These are phyloP conservation scores for Paspalum notatum DNA, from an alignment of 176 grass and related monocot species.

Conservation along the genomic window DNA sequence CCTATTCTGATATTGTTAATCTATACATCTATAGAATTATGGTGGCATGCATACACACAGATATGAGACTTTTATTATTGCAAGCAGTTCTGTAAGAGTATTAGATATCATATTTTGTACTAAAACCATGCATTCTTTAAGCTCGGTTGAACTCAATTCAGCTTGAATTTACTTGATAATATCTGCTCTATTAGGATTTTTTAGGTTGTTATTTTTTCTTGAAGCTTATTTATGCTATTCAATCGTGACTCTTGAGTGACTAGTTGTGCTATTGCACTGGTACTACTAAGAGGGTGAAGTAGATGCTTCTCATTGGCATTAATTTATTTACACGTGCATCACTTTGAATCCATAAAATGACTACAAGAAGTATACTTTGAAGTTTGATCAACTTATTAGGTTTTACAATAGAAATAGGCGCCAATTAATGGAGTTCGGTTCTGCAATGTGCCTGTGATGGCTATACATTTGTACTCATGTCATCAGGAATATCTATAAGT, in stretches of 20 bases:
- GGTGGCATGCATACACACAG: not conserved
- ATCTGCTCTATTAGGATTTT: not conserved
- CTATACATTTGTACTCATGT: not conserved
- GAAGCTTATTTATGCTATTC: not conserved
- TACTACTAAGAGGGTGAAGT: slow-evolving; percentile 10
- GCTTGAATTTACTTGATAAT: slow-evolving; percentile 1
- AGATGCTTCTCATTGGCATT: not conserved
- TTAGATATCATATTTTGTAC: not conserved
- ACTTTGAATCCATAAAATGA: not conserved
- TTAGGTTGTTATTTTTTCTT: not conserved
- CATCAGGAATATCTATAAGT: not conserved
- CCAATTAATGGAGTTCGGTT: not conserved
- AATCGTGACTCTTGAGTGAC: not conserved
- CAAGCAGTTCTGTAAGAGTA: not conserved
- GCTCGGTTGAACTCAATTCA: not conserved
- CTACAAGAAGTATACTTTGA: not conserved
- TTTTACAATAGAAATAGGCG: not conserved
- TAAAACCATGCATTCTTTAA: not conserved
- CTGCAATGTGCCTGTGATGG: not conserved
- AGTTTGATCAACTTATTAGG: slow-evolving; percentile 1
- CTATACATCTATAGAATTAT: not conserved
- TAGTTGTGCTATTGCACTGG: slow-evolving; percentile 6
- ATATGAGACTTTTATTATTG: not conserved
- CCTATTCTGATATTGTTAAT: not conserved
- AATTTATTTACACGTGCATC: not conserved